Evolutionary conservation across 495 filamentous ascomycete genomes (phyloP), one percentile per base, ranked within the genome.

Genomic region (Friedmanniomyces simplex): DNA sequence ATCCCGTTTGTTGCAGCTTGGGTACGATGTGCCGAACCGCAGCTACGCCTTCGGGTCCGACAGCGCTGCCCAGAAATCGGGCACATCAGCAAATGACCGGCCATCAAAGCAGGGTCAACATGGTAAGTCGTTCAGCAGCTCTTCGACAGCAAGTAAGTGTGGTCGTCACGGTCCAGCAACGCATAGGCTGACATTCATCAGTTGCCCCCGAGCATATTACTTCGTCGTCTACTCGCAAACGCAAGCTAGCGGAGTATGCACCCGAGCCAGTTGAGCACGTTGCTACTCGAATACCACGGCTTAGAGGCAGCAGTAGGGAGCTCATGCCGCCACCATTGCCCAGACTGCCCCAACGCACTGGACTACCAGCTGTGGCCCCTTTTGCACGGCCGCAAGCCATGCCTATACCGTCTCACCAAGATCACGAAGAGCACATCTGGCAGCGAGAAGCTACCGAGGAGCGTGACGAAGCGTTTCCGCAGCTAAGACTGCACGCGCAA

Each of bases 281-380:
- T 25, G 52, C 45, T 53, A 55, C 21, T 8, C 49, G 18, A 43
- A 22, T 13, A 13, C 43, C 20, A 45, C 11, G 25, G 36, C 39
- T 26, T 30, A 39, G 49, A 11, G 53, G 41, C 10, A 30, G 24
- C n/a, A 67, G 66, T 46, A 54, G 62, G 25, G 66, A 69, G 16
- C 30, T 68, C 2, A 71, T 69, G 67, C 69, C 69, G 20, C 69
- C 67, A 21, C 69, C 67, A 18, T n/a, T 54, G 18, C 54, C 47
- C 13, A 57, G 51, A 25, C 55, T 50, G 2, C 16, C 52, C 16
- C 39, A 32, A 32, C 28, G 28, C 28, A 32, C 39, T 16, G 18
- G 14, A 16, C 39, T 2, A 43, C 2, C 39, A 43, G 18, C 39
- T 13, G 14, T 5, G 13, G 14, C 39, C 14, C 14, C 39, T 5